These are phyloP conservation scores for Podaxis sp. DNA, from an alignment of 768 basidiomycete species.

Conservation along the genomic window DNA sequence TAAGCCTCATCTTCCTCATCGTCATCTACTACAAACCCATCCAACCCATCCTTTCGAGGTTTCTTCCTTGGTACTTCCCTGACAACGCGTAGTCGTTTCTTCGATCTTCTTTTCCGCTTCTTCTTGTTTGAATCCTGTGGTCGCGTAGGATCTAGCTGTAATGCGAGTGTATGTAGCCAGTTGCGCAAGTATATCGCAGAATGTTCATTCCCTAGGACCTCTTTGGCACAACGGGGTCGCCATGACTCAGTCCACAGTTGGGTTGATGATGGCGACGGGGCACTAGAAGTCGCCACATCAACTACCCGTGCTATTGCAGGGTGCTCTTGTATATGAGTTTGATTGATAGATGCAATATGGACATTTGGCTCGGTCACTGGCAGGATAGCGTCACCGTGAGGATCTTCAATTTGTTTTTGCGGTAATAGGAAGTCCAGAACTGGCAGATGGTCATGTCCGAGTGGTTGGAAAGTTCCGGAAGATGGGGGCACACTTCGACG, in stretches of 20 bases:
- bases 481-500: slow-evolving; percentile 12
- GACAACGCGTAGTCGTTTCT: slow-evolving; percentile 59
- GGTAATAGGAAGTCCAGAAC: background rate
- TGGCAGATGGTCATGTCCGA: background rate
- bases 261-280: slow-evolving; percentile 27
- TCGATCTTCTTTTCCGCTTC: slow-evolving; percentile 23
- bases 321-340: slow-evolving; percentile 27
- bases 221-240: slow-evolving; percentile 67
- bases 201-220: slow-evolving; percentile 77
- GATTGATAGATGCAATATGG: slow-evolving; percentile 4
- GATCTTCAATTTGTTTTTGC: slow-evolving; percentile 1
- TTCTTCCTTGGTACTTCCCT: slow-evolving; percentile 52
- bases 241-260: slow-evolving; percentile 74
- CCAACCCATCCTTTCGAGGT: slow-evolving; percentile 51
- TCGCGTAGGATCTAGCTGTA: slow-evolving; percentile 41
- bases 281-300: slow-evolving; percentile 19
- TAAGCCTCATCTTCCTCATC: slow-evolving; percentile 34
- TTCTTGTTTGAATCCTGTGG: slow-evolving; percentile 13
- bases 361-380: background rate
- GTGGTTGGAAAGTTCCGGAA: background rate
- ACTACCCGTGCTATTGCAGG: slow-evolving; percentile 49
- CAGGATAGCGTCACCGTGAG: background rate
- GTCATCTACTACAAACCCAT: slow-evolving; percentile 47
- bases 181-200: slow-evolving; percentile 70
- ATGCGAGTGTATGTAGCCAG: slow-evolving; percentile 73